Evolutionary conservation across 371 early-diverging fungal genomes (phyloP), one percentile per base, ranked within the genome.

Genomic region (Massospora cicadina): DNA sequence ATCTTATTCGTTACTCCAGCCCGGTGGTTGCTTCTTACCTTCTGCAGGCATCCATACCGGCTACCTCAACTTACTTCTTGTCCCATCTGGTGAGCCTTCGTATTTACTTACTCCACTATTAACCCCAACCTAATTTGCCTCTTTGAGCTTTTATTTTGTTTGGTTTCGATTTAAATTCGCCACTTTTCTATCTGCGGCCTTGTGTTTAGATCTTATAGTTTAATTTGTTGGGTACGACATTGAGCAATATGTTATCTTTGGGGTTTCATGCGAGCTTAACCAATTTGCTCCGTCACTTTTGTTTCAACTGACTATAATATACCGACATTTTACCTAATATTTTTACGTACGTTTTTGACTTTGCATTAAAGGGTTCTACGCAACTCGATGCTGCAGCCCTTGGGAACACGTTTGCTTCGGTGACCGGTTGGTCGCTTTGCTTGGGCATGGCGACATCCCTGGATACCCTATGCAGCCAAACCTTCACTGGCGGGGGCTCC

Each of bases 381-480:
- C n/a, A 68, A 60, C 23, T 68, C 23, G 66, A 67, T 32, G 67
- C 65, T 1, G 33, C 67, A 1, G 65, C 71, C 13, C 58, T 69
- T 33, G 62, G 59, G 1, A 58, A 61, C 17, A 70, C 65, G 60
- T 85, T 85, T 68, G 84, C 85, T 27, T 85, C 87, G 55, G 88
- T 94, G 3, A 84, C 90, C 13, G 91, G 90, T 27, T 86, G 82
- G 78, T 85, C 85, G 17, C 73, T 90, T 55, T 81, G 85, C 3
- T 82, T 86, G 31, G 92, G 89, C 43, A 75, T 83, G 56, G 81
- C 87, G 2, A 81, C 88, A 43, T 91, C 87, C 0, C 75, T 93
- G 28, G 92, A 93, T 70, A 90, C 91, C 2, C 76, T 93, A 89
- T 53, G 91, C 67, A 83, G 87, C 25, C 93, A 93, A 73, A 81